Base-by-base conservation (phyloP, 176 grass and related monocot genomes). In the Rhynchospora pubera region DNA sequence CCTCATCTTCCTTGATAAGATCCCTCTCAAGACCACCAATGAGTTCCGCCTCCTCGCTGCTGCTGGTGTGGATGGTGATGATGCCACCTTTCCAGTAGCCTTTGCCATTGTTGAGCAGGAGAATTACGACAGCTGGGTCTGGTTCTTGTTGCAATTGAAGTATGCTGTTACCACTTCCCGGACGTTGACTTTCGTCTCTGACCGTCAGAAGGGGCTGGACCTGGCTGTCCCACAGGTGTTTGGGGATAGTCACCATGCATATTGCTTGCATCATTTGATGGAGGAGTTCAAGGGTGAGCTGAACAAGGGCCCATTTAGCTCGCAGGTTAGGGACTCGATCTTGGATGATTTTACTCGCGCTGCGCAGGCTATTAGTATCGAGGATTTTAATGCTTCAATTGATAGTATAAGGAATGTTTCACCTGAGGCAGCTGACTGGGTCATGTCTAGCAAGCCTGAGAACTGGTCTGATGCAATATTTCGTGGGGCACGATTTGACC, bases 401-500 rank as follows among this genome's bases (percentile, higher is more conserved):
- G 90, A 98, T 55, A 91, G 84, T 86, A 94, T 98, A 85, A 94
- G 92, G 50, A 97, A 87, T 67, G 82, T 93, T 86, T 97, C 95
- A 51, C 66, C 82, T 71, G 92, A 97, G 87, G 92, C 90, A 81
- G 95, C 90, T 57, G 92, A 97, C 2, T 94, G 95, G 95, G 83
- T 94, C 83, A 88, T 97, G 83, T 86, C 88, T 79, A 94, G 90
- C 69, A 97, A 94, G 68, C 95, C 95, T 45, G 95, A 94, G 69
- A 88, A 94, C 79, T 97, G 95, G 95, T 97, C 95, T 32, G 95
- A 98, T 82, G 89, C 92, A 52, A 85, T 98, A 86, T 98, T 98
- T 83, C 87, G 74, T 65, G 95, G 95, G 13, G 93, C 86, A 21
- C 85, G 95, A 67, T 98, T 92, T 79, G 95, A 94, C 60, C 92